Conservation (phyloP, 164 flowering plant genomes). For the Malania oleifera region DNA sequence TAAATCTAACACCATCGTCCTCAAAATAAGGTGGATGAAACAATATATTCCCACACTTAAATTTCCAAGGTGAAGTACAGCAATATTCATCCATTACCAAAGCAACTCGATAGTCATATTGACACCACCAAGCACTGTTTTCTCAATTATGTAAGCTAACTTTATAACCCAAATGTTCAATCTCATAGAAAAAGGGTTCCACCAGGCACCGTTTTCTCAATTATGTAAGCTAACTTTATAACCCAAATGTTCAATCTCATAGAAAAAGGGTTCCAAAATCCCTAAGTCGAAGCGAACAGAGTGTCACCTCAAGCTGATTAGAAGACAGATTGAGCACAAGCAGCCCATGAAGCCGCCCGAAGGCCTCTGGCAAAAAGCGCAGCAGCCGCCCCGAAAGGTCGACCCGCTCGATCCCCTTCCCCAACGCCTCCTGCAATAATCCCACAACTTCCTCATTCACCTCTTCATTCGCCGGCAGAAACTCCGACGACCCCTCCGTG, state of each 20-base stretch:
- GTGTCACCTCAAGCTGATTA: conserved; percentile 70
- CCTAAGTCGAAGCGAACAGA: not conserved
- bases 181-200: not conserved
- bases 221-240: not conserved
- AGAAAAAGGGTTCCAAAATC: not conserved
- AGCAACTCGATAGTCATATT: no score
- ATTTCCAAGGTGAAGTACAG: no score
- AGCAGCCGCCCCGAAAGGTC: conserved; percentile 50
- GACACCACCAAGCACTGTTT: no score
- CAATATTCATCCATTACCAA: no score
- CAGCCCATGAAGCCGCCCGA: conserved; percentile 55
- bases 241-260: not conserved
- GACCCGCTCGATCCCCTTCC: conserved; percentile 44
- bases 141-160: no score
- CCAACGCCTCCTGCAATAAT: conserved; percentile 47
- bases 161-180: not conserved
- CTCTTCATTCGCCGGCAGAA: conserved; percentile 27
- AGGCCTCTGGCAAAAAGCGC: conserved; percentile 74
- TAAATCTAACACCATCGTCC: no score
- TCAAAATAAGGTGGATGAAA: no score
- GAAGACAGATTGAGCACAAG: conserved; percentile 51
- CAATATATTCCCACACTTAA: no score
- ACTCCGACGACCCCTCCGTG: conserved; percentile 10
- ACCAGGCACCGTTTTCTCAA: no score
- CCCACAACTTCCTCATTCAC: conserved; percentile 68